phyloP scores from a whole-genome alignment of 306 rosid genomes.

The Senna siamea region DNA sequence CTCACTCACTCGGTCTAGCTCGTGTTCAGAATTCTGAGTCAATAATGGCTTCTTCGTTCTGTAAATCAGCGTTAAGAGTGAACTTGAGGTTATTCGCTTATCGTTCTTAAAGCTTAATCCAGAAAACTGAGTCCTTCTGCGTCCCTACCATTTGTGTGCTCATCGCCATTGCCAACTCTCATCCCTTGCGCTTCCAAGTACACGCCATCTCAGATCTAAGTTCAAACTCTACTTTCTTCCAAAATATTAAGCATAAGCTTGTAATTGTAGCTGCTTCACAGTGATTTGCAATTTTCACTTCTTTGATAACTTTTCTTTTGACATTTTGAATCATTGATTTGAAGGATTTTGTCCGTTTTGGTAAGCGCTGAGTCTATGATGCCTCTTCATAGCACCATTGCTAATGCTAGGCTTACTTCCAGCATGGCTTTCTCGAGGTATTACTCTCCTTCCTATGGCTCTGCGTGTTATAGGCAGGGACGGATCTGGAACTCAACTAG shows the following conservation, averaged over 20 bases:
- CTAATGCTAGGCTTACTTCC: constrained; percentile 86
- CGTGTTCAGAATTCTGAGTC: too few relatives aligned
- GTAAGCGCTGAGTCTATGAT: constrained; percentile 75
- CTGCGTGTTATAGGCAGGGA: neutral
- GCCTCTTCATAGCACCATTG: constrained; percentile 88
- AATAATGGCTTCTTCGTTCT: constrained; percentile 56
- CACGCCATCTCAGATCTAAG: neutral
- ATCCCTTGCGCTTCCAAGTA: constrained; percentile 63
- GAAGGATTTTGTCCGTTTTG: constrained; percentile 63
- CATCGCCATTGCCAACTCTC: constrained; percentile 49
- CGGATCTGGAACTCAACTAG: neutral
- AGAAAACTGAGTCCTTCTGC: too few relatives aligned
- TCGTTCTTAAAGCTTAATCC: constrained; percentile 53
- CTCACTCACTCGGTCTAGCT: too few relatives aligned
- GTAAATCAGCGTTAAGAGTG: constrained; percentile 67
- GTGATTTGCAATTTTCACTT: constrained; percentile 10
- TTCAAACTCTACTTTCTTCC: neutral
- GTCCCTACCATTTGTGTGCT: constrained; percentile 43
- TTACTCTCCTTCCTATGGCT: neutral
- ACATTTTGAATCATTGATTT: neutral
- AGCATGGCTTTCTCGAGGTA: constrained; percentile 85
- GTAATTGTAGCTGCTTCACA: neutral
- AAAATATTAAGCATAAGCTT: neutral
- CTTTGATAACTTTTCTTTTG: neutral
- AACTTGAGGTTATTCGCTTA: constrained; percentile 55